Percentiles rank a stretch among this genome's conserved stretches.
Evolutionary conservation across 169 alveolate species (phyloP).

Genomic region (Eimeria maxima): DNA sequence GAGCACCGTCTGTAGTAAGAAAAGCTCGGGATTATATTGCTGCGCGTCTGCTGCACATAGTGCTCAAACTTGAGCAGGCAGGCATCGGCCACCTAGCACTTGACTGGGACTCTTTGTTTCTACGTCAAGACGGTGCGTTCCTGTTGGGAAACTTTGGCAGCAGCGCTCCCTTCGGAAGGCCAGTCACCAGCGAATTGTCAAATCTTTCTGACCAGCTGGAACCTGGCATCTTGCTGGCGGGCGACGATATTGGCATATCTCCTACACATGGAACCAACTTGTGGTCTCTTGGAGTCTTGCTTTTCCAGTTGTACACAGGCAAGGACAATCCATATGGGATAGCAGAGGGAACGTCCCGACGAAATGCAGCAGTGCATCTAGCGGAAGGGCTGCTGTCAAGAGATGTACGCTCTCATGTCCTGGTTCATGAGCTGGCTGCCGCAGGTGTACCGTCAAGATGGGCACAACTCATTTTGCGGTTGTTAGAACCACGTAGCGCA

Average conservation of each 20-base stretch:
- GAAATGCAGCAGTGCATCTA: background rate
- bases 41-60: background rate
- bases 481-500: background rate
- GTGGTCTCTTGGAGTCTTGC: conserved; percentile 43
- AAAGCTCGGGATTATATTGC: conserved; percentile 21
- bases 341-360: background rate
- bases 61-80: conserved; percentile 4
- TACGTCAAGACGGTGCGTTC: conserved; percentile 5
- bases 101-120: conserved; percentile 3
- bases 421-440: background rate
- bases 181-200: background rate
- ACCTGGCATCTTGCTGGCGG: background rate
- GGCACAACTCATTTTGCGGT: background rate
- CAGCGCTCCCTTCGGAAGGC: background rate
- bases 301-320: conserved; percentile 26
- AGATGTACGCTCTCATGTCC: background rate
- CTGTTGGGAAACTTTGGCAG: conserved; percentile 58
- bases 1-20: background rate
- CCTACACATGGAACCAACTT: background rate
- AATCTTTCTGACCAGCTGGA: background rate
- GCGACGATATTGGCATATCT: background rate
- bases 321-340: conserved; percentile 1
- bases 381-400: background rate
- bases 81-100: conserved; percentile 5
- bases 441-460: background rate